Evolutionary conservation across 371 early-diverging fungal genomes (phyloP).

Genomic region (Lichtheimia hyalospora): DNA sequence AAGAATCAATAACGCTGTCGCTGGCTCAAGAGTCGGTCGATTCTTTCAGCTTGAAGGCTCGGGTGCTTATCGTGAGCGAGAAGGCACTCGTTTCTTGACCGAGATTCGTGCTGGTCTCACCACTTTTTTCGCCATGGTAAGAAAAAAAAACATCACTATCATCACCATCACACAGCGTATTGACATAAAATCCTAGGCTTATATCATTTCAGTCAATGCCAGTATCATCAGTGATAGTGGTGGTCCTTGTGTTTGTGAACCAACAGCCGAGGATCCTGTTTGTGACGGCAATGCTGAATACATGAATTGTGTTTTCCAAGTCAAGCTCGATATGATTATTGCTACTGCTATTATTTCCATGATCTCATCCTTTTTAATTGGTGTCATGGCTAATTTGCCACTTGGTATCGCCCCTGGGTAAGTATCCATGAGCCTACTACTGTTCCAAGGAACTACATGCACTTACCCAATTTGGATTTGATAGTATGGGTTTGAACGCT

Average conservation of each 20-base stretch:
- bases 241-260: constrained; percentile 69
- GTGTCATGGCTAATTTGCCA: constrained; percentile 73
- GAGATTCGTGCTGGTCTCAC: constrained; percentile 72
- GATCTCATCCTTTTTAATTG: constrained; percentile 69
- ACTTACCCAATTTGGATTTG: background rate
- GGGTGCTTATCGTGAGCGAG: constrained; percentile 49
- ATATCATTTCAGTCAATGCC: constrained; percentile 65
- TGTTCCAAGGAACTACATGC: background rate
- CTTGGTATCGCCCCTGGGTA: constrained; percentile 74
- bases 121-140: constrained; percentile 69
- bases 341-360: constrained; percentile 69
- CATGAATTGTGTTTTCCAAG: constrained; percentile 56
- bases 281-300: constrained; percentile 55
- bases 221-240: constrained; percentile 76
- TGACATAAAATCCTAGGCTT: constrained; percentile 11
- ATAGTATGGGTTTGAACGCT: constrained; percentile 76
- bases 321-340: constrained; percentile 71
- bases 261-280: constrained; percentile 40
- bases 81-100: constrained; percentile 59
- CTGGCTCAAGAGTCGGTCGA: constrained; percentile 52
- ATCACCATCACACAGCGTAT: too few species aligned
- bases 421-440: background rate
- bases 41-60: constrained; percentile 70
- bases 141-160: background rate
- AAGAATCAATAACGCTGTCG: constrained; percentile 52